phyloP scores from a whole-genome alignment of 768 basidiomycete genomes.

The Lactifluus echinatus region DNA sequence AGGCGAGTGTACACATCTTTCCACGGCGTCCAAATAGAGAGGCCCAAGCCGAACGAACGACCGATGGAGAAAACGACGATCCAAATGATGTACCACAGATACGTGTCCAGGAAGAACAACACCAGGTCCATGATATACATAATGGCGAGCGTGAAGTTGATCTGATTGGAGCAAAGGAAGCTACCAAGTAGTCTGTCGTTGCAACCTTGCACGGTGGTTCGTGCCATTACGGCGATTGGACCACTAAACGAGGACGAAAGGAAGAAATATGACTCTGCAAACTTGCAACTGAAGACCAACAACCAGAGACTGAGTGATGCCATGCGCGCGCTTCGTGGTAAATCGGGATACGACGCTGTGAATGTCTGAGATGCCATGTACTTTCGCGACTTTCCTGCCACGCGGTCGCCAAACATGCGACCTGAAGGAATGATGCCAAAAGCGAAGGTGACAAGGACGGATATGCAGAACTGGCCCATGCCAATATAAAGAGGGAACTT shows the following conservation, averaged over 20 bases:
- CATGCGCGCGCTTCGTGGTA: constrained; percentile 60
- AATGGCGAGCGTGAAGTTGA: constrained; percentile 89
- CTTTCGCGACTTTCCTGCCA: constrained; percentile 94
- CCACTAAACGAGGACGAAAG: constrained; percentile 93
- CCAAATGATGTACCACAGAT: constrained; percentile 99
- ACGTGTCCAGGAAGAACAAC: constrained; percentile 99
- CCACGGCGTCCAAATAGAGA: constrained; percentile 99
- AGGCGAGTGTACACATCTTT: constrained; percentile 92
- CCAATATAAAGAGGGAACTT: constrained; percentile 84
- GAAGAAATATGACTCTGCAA: constrained; percentile 97
- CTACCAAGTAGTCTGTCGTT: constrained; percentile 74
- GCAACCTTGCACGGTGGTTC: constrained; percentile 89
- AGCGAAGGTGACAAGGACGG: constrained; percentile 68
- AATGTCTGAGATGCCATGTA: constrained; percentile 99
- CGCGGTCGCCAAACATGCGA: constrained; percentile 97
- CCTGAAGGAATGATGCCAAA: constrained; percentile 93
- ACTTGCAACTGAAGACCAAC: constrained; percentile 94
- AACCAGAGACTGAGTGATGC: constrained; percentile 87
- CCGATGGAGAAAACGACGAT: constrained; percentile 89
- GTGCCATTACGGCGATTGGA: constrained; percentile 94
- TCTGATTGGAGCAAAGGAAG: constrained; percentile 82
- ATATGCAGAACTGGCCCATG: constrained; percentile 91
- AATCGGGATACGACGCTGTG: constrained; percentile 89
- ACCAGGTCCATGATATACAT: constrained; percentile 99
- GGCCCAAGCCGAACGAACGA: constrained; percentile 83